Percentiles rank a stretch among this genome's conserved stretches.
Conservation (phyloP, 257 asterid genomes). For the Rhazya stricta region DNA sequence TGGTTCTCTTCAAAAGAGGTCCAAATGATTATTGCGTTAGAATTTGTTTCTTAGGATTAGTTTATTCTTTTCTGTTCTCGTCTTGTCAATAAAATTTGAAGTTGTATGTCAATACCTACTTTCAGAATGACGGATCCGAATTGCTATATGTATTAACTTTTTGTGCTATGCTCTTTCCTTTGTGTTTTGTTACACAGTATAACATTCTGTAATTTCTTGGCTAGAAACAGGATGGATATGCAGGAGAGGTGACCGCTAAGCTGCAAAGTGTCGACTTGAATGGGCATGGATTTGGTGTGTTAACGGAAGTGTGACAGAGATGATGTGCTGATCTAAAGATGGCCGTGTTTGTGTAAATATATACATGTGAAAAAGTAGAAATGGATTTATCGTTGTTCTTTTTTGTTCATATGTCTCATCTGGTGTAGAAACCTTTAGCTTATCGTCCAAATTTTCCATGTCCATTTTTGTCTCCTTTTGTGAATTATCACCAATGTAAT, state of each 20-base stretch:
- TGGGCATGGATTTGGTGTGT: constrained; percentile 24
- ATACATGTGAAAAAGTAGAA: constrained; percentile 24
- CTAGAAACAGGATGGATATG: constrained; percentile 37
- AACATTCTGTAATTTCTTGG: not conserved
- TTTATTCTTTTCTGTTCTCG: not conserved
- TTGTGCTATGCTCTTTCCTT: too few species aligned
- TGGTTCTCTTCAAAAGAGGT: not conserved
- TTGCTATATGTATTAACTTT: not conserved
- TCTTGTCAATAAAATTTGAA: not conserved
- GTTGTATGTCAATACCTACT: not conserved
- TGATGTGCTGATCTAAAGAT: not conserved
- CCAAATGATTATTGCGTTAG: not conserved
- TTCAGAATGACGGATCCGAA: not conserved
- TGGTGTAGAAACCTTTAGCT: constrained; percentile 21
- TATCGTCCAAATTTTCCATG: not conserved
- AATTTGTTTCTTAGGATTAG: not conserved
- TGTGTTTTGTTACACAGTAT: not conserved
- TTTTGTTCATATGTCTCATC: constrained; percentile 25
- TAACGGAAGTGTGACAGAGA: constrained; percentile 24
- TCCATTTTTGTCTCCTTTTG: not conserved
- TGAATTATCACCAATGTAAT: constrained; percentile 15
- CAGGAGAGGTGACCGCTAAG: constrained; percentile 31
- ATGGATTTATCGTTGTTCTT: constrained; percentile 23
- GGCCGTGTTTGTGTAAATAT: constrained; percentile 36
- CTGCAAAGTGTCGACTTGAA: constrained; percentile 31